Evolutionary conservation across 257 asterid species (phyloP), one percentile per base, ranked within the genome.

Genomic region (Solanum medicagineum): DNA sequence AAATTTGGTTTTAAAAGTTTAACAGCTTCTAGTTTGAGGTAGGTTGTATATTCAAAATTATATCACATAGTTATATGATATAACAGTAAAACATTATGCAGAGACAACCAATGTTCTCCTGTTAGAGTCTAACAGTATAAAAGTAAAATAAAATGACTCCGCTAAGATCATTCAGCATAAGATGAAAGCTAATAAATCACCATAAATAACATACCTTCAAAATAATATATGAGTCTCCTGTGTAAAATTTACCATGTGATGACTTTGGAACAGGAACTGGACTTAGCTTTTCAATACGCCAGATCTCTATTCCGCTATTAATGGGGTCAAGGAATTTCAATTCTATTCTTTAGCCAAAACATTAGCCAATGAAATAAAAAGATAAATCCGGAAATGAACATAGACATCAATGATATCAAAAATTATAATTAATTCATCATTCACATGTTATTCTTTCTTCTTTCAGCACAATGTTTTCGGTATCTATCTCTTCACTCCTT

Each of bases 241-340:
- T 89, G 91, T 89, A 95, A 86, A 95, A 95, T 80, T 93, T 95
- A 29, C 99, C 98, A 87, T 90, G 88, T 81, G 94, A 91, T 85
- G 98, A 90, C 90, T 90, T 92, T 60, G 94, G 90, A 88, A 94
- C 87, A 24, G 92, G 88, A 62, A 94, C 93, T 1, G 99, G 98
- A 84, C 86, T 88, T 84, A 92, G 92, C 86, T 92, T 94, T 90
- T 95, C 99, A 65, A 95, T 94, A 89, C 94, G 93, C 99, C 99
- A 95, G 85, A 95, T 92, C 90, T 95, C 99, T 87, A 90, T 93
- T 82, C 99, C 99, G 81, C 99, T 95, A 83, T 84, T 66, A 47
- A 84, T 55, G 84, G 24, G 45, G 94, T 95, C 89, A 94, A 94
- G 98, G 95, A 93, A 83, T 29, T 83, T 29, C 24, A 77, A 81